Conservation (phyloP, 2,329 filamentous ascomycete species). For the Epichloe typhina region DNA sequence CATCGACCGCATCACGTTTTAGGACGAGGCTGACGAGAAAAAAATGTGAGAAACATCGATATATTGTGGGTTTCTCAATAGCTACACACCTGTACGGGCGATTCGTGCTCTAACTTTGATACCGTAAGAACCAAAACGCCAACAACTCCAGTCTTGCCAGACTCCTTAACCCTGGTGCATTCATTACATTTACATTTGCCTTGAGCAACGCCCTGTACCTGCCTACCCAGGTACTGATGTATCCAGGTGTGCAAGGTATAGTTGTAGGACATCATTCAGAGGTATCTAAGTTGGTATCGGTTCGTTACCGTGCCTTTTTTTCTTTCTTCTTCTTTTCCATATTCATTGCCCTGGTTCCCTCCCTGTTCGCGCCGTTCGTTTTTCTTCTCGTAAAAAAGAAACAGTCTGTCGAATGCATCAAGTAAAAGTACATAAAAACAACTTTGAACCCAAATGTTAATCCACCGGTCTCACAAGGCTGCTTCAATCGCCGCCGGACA, state of each 20-base stretch:
- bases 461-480: background rate
- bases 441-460: background rate
- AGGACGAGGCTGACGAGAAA: no score
- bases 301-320: background rate
- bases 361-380: background rate
- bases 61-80: background rate
- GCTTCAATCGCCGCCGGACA: background rate
- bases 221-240: background rate
- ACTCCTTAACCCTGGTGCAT: background rate
- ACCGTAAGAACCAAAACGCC: background rate
- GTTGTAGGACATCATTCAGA: background rate
- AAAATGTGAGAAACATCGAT: no score
- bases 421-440: background rate
- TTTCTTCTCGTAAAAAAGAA: background rate
- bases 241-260: background rate
- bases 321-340: background rate
- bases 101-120: background rate
- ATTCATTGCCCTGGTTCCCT: background rate
- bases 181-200: background rate
- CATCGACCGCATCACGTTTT: no score
- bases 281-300: conserved; percentile 1
- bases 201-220: background rate
- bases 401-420: background rate
- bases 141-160: conserved; percentile 1
- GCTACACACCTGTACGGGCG: background rate